These are phyloP conservation scores for Simplicillium aogashimaense DNA, from an alignment of 2,329 filamentous ascomycete species.

Conservation along the genomic window DNA sequence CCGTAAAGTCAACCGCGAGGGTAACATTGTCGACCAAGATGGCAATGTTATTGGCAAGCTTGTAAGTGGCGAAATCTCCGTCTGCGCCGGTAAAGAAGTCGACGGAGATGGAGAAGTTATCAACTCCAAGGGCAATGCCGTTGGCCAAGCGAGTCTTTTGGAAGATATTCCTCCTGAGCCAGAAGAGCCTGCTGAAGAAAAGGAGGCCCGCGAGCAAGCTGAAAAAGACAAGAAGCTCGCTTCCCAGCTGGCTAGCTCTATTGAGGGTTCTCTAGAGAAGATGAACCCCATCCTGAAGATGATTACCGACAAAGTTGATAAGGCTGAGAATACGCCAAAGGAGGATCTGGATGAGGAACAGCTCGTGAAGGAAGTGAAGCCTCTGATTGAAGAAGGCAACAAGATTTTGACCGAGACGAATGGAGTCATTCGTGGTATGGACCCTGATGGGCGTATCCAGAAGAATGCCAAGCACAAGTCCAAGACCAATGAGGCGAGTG, in stretches of 20 bases:
- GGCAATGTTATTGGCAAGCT: constrained; percentile 57
- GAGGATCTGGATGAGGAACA: constrained; percentile 87
- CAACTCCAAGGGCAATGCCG: constrained; percentile 54
- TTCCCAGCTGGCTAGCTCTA: constrained; percentile 60
- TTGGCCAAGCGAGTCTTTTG: constrained; percentile 60
- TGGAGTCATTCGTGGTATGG: constrained; percentile 75
- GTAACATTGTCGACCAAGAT: constrained; percentile 47
- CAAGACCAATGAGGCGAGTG: constrained; percentile 62
- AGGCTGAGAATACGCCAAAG: constrained; percentile 68
- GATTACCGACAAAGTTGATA: constrained; percentile 77
- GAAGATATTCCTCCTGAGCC: constrained; percentile 41
- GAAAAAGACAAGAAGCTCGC: constrained; percentile 69
- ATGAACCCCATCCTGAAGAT: constrained; percentile 58
- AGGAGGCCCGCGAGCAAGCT: constrained; percentile 42
- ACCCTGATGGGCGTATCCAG: constrained; percentile 79
- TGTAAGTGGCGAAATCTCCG: constrained; percentile 54
- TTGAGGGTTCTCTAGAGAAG: constrained; percentile 72
- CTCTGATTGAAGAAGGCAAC: constrained; percentile 77
- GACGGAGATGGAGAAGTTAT: constrained; percentile 64
- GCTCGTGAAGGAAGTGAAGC: constrained; percentile 76
- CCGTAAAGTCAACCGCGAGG: constrained; percentile 46
- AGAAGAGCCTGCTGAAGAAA: constrained; percentile 35
- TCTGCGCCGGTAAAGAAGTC: constrained; percentile 58
- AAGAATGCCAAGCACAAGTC: constrained; percentile 77
- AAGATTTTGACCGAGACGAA: constrained; percentile 80